Evolutionary conservation across 192 early-diverging fungal species (phyloP), one percentile per base, ranked within the genome.

Genomic region (Rhizoclosmatium globosum): DNA sequence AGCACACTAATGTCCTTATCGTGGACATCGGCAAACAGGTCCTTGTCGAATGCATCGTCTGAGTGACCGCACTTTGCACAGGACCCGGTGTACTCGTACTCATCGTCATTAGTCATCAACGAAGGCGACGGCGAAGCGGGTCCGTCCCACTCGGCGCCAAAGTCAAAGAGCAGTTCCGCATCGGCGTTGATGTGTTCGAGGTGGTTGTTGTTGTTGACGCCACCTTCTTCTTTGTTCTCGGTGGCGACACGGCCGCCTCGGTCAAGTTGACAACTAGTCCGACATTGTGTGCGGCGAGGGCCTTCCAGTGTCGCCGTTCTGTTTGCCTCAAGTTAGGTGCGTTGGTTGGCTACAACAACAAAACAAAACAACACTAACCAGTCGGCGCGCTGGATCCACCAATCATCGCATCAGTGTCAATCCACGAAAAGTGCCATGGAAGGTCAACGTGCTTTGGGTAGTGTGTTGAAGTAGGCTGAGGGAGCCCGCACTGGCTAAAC

Each of bases 261-360:
- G 84, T 88, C 59, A 85, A 68, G 59, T 88, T 88, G 15, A 88
- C 87, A 59, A 88, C 83, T 21, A 88, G 70, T 45, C 83, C 82
- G 11, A 88, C 82, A 7, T 68, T 62, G 3, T 58, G 48, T 11
- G 81, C 80, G 19, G 42, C 21, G n/a, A 88, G 56, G 2, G 87
- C 79, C 1, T 53, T 53, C 59, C 78, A 86, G 71, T 88, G 83
- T n/a, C 64, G 38, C 31, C 83, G 81, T 68, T 88, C 87, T 3
- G 74, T 31, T 31, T 31, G 31, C 31, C 31, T 31, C 31, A 31
- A 31, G 31, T 31, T 77, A 13, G 23, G 68, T 31, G 31, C 31
- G 0, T 31, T 31, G 31, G 31, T 31, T 31, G 31, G 31, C 0
- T 31, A 31, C 31, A 31, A 31, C 31, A 31, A 31, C 31, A 31